Evolutionary conservation across 345 rosid species (phyloP).

Genomic region (Zanthoxylum bungeanum): DNA sequence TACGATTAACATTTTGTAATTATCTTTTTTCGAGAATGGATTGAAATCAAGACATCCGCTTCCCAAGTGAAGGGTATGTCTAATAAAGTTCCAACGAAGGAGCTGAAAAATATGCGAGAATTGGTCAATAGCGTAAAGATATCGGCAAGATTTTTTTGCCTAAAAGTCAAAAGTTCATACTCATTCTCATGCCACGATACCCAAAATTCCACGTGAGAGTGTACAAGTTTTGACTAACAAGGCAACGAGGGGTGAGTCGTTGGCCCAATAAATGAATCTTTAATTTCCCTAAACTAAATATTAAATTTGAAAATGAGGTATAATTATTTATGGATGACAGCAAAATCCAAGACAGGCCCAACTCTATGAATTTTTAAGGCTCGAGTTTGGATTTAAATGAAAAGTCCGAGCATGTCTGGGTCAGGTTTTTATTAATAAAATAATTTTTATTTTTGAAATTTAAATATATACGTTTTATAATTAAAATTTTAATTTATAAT

Average conservation of each 20-base stretch:
- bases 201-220: slow-evolving; percentile 13
- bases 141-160: slow-evolving; percentile 1
- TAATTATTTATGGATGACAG: no score
- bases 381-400: no score
- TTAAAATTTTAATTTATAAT: no score
- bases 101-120: not conserved
- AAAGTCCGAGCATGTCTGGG: no score
- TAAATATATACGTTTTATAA: no score
- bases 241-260: slow-evolving; percentile 1
- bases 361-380: no score
- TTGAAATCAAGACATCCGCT: not conserved
- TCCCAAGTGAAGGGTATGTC: not conserved
- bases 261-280: not conserved
- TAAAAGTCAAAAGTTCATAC: slow-evolving; percentile 5
- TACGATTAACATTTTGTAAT: no score
- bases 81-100: not conserved
- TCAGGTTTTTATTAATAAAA: no score
- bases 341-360: no score
- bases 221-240: slow-evolving; percentile 3
- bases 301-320: no score
- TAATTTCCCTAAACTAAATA: not conserved
- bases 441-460: no score
- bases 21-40: not conserved
- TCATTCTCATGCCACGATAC: not conserved
- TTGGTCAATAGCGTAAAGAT: slow-evolving; percentile 15